Evolutionary conservation across 2,329 filamentous ascomycete species (phyloP), one percentile per base, ranked within the genome.

Genomic region (Eutypella sp.): DNA sequence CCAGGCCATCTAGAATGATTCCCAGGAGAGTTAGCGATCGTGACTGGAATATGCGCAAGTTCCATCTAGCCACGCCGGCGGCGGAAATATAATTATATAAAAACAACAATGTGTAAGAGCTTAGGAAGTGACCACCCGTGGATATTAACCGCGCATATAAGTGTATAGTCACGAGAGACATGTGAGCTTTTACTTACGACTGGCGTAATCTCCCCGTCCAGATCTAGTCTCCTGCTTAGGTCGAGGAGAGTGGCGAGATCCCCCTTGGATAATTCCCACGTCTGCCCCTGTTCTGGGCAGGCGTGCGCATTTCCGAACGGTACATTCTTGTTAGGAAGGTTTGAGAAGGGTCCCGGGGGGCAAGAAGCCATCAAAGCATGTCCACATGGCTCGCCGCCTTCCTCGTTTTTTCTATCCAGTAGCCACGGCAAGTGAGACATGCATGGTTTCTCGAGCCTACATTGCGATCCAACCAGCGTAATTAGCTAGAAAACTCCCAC

Each of bases 291-390:
- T 39, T 5, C n/a, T 24, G 18, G 5, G 25, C 44, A 25, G 47
- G 52, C 48, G 50, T 73, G 67, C 42, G 59, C 59, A 44, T 68
- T 67, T 22, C 77, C 78, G 58, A 82, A 82, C 1, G 77, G 76
- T 23, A 76, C 70, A 10, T 78, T 71, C 36, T 67, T 56, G 42
- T 69, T 70, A 33, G 29, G 29, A 47, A 76, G 60, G 45, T 78
- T 72, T 42, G 70, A 59, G 47, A 77, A 76, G 3, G 76, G 73
- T 52, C 83, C 80, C 5, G 91, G 89, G 40, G 92, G 91, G 62
- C 89, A 95, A 15, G 87, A 87, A 15, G 89, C 87, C 92, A 97
- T 97, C 55, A 97, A 74, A 4, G 89, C 91, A 66, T 99, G 93
- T 34, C 92, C 93, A 53, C 87, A 92, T 36, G 87, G 75, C 47